Evolutionary conservation across 441 rosid species (phyloP), one percentile per base, ranked within the genome.

Genomic region (Populus trichocarpa): DNA sequence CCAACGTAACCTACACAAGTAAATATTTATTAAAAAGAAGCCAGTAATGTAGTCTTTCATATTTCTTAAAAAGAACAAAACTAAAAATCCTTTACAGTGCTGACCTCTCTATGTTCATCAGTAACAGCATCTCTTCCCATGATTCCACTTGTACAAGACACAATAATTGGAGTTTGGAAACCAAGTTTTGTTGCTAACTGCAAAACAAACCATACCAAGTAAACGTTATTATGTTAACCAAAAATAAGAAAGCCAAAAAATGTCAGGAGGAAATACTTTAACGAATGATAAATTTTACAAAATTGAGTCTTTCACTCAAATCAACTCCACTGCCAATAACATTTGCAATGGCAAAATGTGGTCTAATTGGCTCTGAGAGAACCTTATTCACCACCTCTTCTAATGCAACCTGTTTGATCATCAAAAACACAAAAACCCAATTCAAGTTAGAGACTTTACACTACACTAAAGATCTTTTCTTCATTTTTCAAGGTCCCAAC

Each of bases 301-400:
- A 72, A 67, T 73, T 73, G 66, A 87, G 83, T 66, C 79, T 80
- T 25, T 12, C 65, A 33, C 77, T 65, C 85, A 81, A n/a, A 68
- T 42, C 38, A 81, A 74, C 72, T 59, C 76, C 82, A 67, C 36
- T 61, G 53, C 88, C 88, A 74, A 74, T 28, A 73, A 83, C 86
- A 66, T 80, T 86, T 18, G 93, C 96, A 33, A 92, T 88, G 23
- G 89, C 96, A 71, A 92, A 95, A 82, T 93, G 86, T 20, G 98
- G 98, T 66, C 92, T 89, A 72, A 95, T 90, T 12, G 99, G 97
- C 77, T 87, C 84, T 20, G 91, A 88, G 32, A 93, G 81, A 73
- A 89, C 93, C 85, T 88, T 89, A 30, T 89, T 90, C 30, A 91
- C 57, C 69, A 87, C 96, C 85, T 93, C 93, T 80, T 82, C 73